Base-by-base conservation (phyloP, 768 basidiomycete species). In the Termitomyces titanicus region DNA sequence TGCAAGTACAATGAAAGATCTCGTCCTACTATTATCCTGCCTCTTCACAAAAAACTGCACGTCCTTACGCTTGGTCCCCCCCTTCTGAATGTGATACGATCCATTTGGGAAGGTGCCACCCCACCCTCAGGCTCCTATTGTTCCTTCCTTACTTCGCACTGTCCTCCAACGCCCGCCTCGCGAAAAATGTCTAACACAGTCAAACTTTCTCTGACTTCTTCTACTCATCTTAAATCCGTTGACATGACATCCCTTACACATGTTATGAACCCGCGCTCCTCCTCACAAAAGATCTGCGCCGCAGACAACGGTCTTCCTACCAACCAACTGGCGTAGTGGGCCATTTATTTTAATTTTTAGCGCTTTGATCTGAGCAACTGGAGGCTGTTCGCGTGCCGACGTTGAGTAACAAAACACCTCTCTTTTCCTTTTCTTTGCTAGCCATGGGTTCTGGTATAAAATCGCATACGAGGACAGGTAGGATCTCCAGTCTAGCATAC, bases 171-270 rank as follows among this genome's bases (percentile, higher is more conserved):
- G 29, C 53, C 52, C 60, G 58, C 60, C 54, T 63, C 54, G 66
- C 61, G 65, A 58, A 69, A 66, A 63, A 58, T 64, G 66, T 68
- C 66, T 59, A 64, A 61, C 63, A 68, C 66, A 70, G 68, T 69
- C 66, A 66, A 63, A 74, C 73, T 61, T 71, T 73, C 66, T 70
- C 66, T 70, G 64, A 56, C 68, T 67, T 62, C 52, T 63, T 62
- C 52, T 63, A 47, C 67, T 58, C 71, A 71, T 68, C 67, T 67
- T 65, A 74, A 74, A 64, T 63, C 61, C 69, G 80, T 82, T 81
- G 80, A 80, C 80, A 81, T 82, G 80, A 69, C 76, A 79, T 64
- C 74, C 69, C 66, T 67, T 70, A 72, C 69, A 70, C 69, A 72
- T 69, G 65, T 61, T 68, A 63, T 66, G 70, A 67, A 67, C 64